phyloP scores from a whole-genome alignment of 345 rosid species.

The Stellera chamaejasme region DNA sequence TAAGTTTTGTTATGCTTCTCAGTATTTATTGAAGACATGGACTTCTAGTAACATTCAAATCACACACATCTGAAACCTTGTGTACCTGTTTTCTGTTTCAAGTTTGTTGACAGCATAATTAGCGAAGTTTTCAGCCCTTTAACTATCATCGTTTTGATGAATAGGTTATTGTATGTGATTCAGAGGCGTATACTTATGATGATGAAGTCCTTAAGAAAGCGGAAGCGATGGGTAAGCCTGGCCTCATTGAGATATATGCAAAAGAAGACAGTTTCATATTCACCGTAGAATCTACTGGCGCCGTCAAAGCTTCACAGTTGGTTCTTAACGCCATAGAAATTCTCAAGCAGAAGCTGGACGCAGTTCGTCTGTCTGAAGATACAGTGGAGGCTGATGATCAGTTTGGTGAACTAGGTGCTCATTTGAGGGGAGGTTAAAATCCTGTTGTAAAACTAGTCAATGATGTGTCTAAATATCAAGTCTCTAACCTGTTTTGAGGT shows the following conservation, averaged over 20 bases:
- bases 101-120: too few species aligned
- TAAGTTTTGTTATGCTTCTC: too few species aligned
- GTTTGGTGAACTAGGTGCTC: constrained; percentile 98
- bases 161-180: constrained; percentile 76
- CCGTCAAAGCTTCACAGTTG: constrained; percentile 82
- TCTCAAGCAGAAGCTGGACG: constrained; percentile 84
- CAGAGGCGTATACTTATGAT: constrained; percentile 88
- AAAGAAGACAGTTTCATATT: constrained; percentile 86
- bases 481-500: too few species aligned
- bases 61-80: too few species aligned
- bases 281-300: constrained; percentile 93
- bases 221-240: constrained; percentile 88
- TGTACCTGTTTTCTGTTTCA: too few species aligned
- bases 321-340: constrained; percentile 81
- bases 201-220: constrained; percentile 89
- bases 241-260: constrained; percentile 73
- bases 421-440: constrained; percentile 84
- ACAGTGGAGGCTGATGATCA: constrained; percentile 97
- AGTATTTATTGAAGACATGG: too few species aligned
- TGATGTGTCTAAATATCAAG: neutral
- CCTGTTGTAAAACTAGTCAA: constrained; percentile 2
- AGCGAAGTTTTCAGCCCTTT: neutral
- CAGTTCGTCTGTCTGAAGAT: constrained; percentile 85
- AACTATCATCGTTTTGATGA: neutral
- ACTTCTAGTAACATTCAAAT: too few species aligned